phyloP scores from a whole-genome alignment of 768 basidiomycete species.

The Clavaria fumosa region DNA sequence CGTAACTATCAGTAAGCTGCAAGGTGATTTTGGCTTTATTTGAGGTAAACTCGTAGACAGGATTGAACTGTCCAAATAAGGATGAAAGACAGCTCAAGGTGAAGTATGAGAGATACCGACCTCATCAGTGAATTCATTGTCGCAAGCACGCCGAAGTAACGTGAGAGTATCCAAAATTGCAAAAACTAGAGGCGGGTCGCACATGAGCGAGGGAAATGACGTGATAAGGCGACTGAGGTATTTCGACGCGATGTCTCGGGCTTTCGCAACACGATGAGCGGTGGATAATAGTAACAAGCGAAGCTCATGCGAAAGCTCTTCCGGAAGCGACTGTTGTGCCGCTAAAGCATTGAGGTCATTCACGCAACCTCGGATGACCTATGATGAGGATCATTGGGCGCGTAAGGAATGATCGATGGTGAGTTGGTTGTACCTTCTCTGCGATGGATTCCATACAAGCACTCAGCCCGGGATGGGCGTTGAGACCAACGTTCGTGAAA shows the following conservation, averaged over 20 bases:
- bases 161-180: slow-evolving; percentile 87
- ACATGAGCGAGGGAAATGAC: slow-evolving; percentile 90
- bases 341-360: slow-evolving; percentile 59
- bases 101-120: slow-evolving; percentile 23
- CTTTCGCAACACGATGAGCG: slow-evolving; percentile 71
- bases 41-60: slow-evolving; percentile 70
- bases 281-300: slow-evolving; percentile 59
- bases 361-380: slow-evolving; percentile 73
- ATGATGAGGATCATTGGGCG: slow-evolving; percentile 6
- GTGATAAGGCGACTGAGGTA: slow-evolving; percentile 77
- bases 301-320: slow-evolving; percentile 54
- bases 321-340: slow-evolving; percentile 64
- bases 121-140: slow-evolving; percentile 87
- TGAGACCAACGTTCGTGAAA: slow-evolving; percentile 77
- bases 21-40: slow-evolving; percentile 60
- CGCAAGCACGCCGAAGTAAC: slow-evolving; percentile 70
- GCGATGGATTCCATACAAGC: slow-evolving; percentile 77
- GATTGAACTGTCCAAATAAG: slow-evolving; percentile 56
- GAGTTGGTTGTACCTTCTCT: slow-evolving; percentile 49
- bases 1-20: slow-evolving; percentile 75
- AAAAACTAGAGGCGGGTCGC: slow-evolving; percentile 74
- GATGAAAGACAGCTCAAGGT: neutral
- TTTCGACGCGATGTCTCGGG: slow-evolving; percentile 66
- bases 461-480: slow-evolving; percentile 48
- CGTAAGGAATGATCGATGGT: neutral